Percentiles rank a stretch among this genome's conserved stretches.
phyloP scores from a whole-genome alignment of 1,284 basidiomycete genomes.

The Paramarasmius palmivorus region DNA sequence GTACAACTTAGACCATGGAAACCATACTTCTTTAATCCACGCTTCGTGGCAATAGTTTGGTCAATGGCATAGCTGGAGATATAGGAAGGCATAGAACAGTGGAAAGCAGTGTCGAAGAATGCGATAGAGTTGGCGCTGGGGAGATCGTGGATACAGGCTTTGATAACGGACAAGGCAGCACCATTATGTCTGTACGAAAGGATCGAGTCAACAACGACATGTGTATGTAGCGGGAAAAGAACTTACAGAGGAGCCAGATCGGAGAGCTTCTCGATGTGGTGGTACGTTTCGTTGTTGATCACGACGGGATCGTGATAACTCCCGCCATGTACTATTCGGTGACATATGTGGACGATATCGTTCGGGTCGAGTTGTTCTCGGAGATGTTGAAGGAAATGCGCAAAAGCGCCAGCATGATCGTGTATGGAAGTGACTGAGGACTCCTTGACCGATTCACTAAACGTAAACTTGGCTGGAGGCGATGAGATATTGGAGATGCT shows the following conservation, averaged over 20 bases:
- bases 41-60: constrained; percentile 55
- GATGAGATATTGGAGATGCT: constrained; percentile 58
- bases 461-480: constrained; percentile 52
- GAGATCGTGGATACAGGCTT: constrained; percentile 60
- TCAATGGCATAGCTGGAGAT: constrained; percentile 80
- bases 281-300: constrained; percentile 61
- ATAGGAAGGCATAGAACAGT: constrained; percentile 71
- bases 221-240: constrained; percentile 13
- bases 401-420: constrained; percentile 66
- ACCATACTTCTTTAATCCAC: constrained; percentile 82
- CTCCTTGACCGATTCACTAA: constrained; percentile 37
- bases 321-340: constrained; percentile 85
- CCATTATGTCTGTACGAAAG: constrained; percentile 57
- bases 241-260: constrained; percentile 81
- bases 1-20: constrained; percentile 81
- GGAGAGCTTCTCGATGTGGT: constrained; percentile 73
- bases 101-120: constrained; percentile 87
- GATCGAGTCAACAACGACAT: background rate
- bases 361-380: constrained; percentile 42
- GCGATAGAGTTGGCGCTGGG: constrained; percentile 66
- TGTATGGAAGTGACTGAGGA: constrained; percentile 38
- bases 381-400: constrained; percentile 57
- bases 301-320: constrained; percentile 67
- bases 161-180: constrained; percentile 59
- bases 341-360: constrained; percentile 58